Evolutionary conservation across 169 alveolate species (phyloP).

Genomic region (Plasmodium gaboni): DNA sequence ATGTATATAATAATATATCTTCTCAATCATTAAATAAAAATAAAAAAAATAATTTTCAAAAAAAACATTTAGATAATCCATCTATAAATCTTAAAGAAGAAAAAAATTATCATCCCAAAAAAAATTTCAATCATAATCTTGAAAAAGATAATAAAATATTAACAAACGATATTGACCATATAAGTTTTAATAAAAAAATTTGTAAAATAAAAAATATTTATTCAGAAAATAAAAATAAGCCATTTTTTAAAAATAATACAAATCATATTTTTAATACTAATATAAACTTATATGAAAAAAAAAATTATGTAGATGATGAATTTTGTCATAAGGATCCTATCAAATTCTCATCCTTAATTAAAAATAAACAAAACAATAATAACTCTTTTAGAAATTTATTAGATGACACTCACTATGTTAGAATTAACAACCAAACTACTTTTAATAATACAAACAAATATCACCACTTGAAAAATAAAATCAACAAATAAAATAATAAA

Average conservation of each 20-base stretch:
- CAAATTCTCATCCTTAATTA: conserved; percentile 23
- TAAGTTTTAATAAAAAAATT: conserved; percentile 7
- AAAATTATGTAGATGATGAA: background rate
- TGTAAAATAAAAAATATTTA: conserved; percentile 43
- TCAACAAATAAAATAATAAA: no score
- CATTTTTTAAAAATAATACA: conserved; percentile 10
- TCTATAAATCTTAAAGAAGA: conserved; percentile 9
- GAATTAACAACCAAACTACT: background rate
- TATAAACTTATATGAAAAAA: conserved; percentile 4
- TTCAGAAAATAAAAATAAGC: conserved; percentile 13
- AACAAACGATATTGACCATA: background rate
- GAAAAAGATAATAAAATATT: conserved; percentile 2
- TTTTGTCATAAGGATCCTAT: conserved; percentile 12
- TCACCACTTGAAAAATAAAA: background rate
- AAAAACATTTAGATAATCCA: no score
- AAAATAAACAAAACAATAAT: conserved; percentile 1
- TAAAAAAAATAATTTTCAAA: no score
- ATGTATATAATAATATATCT: no score
- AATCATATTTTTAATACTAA: background rate
- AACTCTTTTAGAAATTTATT: conserved; percentile 8
- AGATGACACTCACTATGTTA: background rate
- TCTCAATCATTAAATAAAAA: no score
- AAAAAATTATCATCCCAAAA: conserved; percentile 24
- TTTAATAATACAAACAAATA: conserved; percentile 8
- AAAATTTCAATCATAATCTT: conserved; percentile 1